Base-by-base conservation (phyloP, 1,284 basidiomycete species). In the Farysia itapuensis region DNA sequence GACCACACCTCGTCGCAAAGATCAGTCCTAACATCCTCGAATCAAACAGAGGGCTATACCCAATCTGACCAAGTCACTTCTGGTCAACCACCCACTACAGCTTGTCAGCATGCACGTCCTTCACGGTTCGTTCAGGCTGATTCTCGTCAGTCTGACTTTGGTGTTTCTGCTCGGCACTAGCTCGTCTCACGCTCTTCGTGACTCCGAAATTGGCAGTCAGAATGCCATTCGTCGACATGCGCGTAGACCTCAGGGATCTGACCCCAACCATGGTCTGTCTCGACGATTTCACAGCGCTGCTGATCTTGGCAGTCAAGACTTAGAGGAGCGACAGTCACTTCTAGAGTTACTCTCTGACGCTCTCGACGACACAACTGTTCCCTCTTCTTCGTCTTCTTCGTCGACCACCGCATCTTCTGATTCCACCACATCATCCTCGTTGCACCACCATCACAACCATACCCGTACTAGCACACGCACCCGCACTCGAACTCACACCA, bases 121-220 rank as follows among this genome's bases (percentile, higher is more conserved):
- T 16, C 22, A 14, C 5, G n/a, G 22, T 14, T 6, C 23, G 8
- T 38, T 38, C n/a, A 21, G 23, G 6, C 36, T 38, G 7, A 20
- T 38, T 5, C 36, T 38, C 23, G 36, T 38, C 19, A 26, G 23
- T 19, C 20, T 38, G 8, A 7, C 36, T 19, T 26, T 29, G 36
- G 36, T 24, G 9, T 20, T 38, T 16, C n/a, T 38, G 14, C 36
- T 38, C 20, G 5, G 15, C 13, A 20, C 20, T n/a, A 6, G 16
- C 15, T 26, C 25, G 13, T 8, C 36, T 5, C 8, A 35, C 18
- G 34, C 34, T 20, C 11, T 35, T 13, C 18, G 18, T 11, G 18
- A 35, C 21, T 16, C 34, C 22, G 9, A 9, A 8, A 16, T 9
- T 16, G 15, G 34, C 34, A 8, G 16, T 7, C 16, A 38, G 15